Evolutionary conservation across 345 rosid species (phyloP), one percentile per base, ranked within the genome.

Genomic region (Lepidium didymum): DNA sequence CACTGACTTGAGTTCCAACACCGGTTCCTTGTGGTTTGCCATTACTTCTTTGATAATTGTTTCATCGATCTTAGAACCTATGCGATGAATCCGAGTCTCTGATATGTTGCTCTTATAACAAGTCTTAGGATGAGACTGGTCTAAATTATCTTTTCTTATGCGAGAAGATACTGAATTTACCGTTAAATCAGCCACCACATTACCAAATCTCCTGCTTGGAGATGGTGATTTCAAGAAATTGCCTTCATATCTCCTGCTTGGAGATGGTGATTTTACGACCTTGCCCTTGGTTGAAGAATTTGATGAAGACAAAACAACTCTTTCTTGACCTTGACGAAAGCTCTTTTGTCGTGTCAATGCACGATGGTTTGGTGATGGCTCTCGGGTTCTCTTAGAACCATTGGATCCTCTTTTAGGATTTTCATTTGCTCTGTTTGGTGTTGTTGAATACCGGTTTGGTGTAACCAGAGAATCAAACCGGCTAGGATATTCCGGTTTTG

Each of bases 271-370:
- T 31, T 80, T 82, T 80, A 86, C 54, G 53, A 69, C 35, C 64
- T 77, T 76, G 0, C 79, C 46, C 13, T 66, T 76, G n/a, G 68
- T 69, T 31, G 71, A 27, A 54, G 67, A 69, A 47, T 72, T 40
- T 3, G 76, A 36, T 8, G 54, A 64, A 16, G 64, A 33, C 25
- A 77, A n/a, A 44, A 49, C 31, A 37, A 45, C 70, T 56, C 31
- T 62, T 54, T 75, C 83, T 23, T 75, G 64, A 23, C 86, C 85
- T 34, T 49, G 69, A 38, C 91, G 84, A 69, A 85, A 85, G 78
- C 90, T 86, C 81, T 86, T 92, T 58, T 90, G 88, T 27, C 92
- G 75, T 4, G 81, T 72, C 37, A 84, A 40, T 16, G 78, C 41
- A 6, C 72, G 57, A 55, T 70, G 69, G 53, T 61, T 56, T n/a